Base-by-base conservation (phyloP, 2,329 filamentous ascomycete genomes). In the Fusarium cicatricum region DNA sequence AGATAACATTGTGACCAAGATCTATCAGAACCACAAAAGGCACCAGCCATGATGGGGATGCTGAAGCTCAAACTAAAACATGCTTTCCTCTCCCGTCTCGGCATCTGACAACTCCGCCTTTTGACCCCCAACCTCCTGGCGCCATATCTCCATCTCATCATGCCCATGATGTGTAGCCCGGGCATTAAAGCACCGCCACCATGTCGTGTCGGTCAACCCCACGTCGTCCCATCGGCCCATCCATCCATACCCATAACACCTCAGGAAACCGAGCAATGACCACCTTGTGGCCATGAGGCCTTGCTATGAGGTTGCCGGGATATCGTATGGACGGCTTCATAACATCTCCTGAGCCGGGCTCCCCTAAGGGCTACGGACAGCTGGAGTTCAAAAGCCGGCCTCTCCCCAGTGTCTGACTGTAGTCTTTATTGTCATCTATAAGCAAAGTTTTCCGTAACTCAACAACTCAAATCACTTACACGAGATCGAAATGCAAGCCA, bases 221-320 rank as follows among this genome's bases (percentile, higher is more conserved):
- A 68, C 57, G 64, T 67, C 55, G 62, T 58, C 58, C 60, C 65
- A 69, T 69, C 66, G 56, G 48, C 57, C 66, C 66, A 69, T 69
- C 58, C 57, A 65, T 62, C 66, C 66, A 69, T 65, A 65, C 33
- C 54, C 57, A 62, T 62, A 60, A 66, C 56, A 59, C 58, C 59
- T 50, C 43, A 54, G 48, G 44, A 51, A 31, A 45, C 38, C 42
- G 40, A 55, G 66, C 66, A 64, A 65, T 64, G 66, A 60, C 66
- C 65, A 68, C 59, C 58, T 45, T 64, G 64, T 65, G 66, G 52
- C 62, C 60, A 69, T 64, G 55, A 68, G 41, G 55, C 57, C 52
- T 62, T 66, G 53, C 51, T 55, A 59, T 67, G 62, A 68, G 53
- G 41, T 39, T 64, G 56, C 65, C 52, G 46, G 56, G 60, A 62